Evolutionary conservation across 495 filamentous ascomycete species (phyloP).

Genomic region (Daldinia concentrica): DNA sequence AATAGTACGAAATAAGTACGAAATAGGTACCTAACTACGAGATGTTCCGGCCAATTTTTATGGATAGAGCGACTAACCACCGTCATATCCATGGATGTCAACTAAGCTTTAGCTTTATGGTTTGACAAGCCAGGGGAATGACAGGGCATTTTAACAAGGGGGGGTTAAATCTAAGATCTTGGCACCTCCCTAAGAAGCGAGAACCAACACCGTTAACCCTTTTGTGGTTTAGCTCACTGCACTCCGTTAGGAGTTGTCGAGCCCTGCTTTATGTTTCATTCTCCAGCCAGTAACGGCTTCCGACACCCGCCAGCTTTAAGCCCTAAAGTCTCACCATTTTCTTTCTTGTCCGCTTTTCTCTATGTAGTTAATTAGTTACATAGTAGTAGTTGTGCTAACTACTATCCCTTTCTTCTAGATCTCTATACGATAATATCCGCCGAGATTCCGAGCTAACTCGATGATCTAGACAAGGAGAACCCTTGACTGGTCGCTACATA

Average conservation of each 20-base stretch:
- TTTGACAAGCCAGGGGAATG: neutral
- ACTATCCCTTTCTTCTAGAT: neutral
- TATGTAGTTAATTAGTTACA: neutral
- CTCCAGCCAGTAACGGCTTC: conserved; percentile 8
- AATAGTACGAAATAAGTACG: neutral
- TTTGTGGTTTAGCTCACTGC: conserved; percentile 1
- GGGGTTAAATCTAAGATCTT: conserved; percentile 10
- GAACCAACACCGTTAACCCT: neutral
- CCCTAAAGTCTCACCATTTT: conserved; percentile 20
- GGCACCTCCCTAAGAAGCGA: conserved; percentile 13
- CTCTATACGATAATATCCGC: conserved; percentile 5
- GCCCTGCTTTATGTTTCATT: conserved; percentile 27
- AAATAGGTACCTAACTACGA: neutral
- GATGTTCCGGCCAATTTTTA: neutral
- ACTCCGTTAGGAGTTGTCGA: neutral
- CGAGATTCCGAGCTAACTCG: neutral
- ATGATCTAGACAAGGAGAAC: conserved; percentile 17
- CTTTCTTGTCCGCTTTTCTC: neutral
- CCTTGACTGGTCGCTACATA: conserved; percentile 22
- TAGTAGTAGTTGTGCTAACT: neutral
- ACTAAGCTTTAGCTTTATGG: neutral
- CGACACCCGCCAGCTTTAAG: conserved; percentile 9
- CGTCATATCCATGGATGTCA: neutral
- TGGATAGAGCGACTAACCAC: neutral
- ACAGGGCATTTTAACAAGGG: conserved; percentile 16